Evolutionary conservation across 2,329 filamentous ascomycete species (phyloP), one percentile per base, ranked within the genome.

Genomic region (Diaporthe longicolla): DNA sequence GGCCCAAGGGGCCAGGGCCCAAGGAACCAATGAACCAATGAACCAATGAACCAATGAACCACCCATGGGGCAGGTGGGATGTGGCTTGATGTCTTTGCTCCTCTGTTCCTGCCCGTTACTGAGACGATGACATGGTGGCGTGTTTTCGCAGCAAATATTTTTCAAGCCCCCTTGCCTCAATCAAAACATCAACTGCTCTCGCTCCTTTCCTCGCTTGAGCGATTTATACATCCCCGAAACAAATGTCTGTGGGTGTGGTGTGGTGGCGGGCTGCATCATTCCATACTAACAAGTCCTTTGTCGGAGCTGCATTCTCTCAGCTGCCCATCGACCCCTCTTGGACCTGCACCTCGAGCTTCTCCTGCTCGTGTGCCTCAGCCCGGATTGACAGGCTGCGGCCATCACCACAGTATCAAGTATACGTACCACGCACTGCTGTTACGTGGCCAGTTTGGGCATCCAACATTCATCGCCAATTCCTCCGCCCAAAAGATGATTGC

Each of bases 191-290:
- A 52, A 57, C 24, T 59, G 6, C 40, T 35, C 57, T 73, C 73
- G 73, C 73, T 75, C 57, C 73, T 73, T 73, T 75, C 57, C 32
- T 75, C 73, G 73, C 73, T 75, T 70, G 70, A 73, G 73, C 32
- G 65, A 66, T 66, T 70, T 73, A 48, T 48, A n/a, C 21, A 50
- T 26, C 26, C 19, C 26, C 43, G 43, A 48, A 35, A 43, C 50
- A 45, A n/a, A 26, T 70, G 50, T 35, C 66, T 15, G 63, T 68
- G 45, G 63, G 52, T 15, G 63, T 68, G 45, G 63, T 52, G 63
- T 68, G 63, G 63, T 68, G 63, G 63, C 45, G 15, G 32, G 63
- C 48, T 54, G 21, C 45, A 68, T 68, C 45, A 68, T 52, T 40
- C 63, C 63, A 68, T 37, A n/a, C n/a, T n/a, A 1, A 43, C 3